Percentiles rank a stretch among this genome's conserved stretches.
Evolutionary conservation across 2,329 filamentous ascomycete genomes (phyloP).

Genomic region (Zasmidium cellare): DNA sequence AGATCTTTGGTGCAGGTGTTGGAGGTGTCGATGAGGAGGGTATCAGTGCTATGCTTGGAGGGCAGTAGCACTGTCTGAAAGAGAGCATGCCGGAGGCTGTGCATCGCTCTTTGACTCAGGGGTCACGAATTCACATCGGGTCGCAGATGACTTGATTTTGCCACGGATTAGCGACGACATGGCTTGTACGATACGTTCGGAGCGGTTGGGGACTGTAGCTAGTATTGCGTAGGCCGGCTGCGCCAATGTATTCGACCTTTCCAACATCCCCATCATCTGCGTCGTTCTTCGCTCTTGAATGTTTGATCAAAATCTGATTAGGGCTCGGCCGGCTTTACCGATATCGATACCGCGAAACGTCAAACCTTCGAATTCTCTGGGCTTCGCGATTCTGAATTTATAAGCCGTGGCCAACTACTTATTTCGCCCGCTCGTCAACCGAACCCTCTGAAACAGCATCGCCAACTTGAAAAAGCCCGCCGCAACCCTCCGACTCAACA

Average conservation of each 20-base stretch:
- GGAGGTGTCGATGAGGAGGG: slow-evolving; percentile 35
- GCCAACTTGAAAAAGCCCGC: not conserved
- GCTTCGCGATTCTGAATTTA: not conserved
- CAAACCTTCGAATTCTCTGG: not conserved
- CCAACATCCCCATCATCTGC: too few species aligned
- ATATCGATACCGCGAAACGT: not conserved
- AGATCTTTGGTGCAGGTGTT: slow-evolving; percentile 30
- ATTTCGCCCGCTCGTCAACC: not conserved
- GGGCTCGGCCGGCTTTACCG: too few species aligned
- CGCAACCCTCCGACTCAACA: not conserved
- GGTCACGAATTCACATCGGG: not conserved
- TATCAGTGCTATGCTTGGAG: slow-evolving; percentile 32
- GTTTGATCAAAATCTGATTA: too few species aligned
- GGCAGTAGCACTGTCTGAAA: slow-evolving; percentile 9
- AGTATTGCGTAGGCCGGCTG: not conserved
- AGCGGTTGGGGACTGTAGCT: not conserved
- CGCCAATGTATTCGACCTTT: not conserved
- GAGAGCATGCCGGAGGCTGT: not conserved
- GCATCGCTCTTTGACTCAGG: not conserved
- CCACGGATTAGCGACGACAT: not conserved
- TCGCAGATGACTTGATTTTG: not conserved
- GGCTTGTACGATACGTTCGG: not conserved
- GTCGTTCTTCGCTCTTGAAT: too few species aligned
- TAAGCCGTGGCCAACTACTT: not conserved
- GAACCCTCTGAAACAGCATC: not conserved